These are phyloP conservation scores for Solanum lignicaule DNA, from an alignment of 257 asterid species.

Conservation along the genomic window DNA sequence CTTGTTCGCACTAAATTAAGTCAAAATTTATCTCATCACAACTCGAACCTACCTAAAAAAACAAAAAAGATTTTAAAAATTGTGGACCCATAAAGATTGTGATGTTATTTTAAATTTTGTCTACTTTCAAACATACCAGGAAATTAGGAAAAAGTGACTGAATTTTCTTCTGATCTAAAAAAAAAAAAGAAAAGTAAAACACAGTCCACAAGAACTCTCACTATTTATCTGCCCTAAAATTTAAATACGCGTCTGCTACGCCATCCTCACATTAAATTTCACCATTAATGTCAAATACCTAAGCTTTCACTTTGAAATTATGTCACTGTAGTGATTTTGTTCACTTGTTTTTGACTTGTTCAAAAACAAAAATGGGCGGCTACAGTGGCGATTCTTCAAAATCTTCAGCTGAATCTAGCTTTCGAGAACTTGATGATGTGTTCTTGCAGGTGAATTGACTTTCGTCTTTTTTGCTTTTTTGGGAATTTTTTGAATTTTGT, in stretches of 20 bases:
- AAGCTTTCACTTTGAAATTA: not conserved
- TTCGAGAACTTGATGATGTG: slow-evolving; percentile 74
- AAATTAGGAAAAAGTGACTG: not conserved
- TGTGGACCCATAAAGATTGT: not conserved
- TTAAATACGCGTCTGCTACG: not conserved
- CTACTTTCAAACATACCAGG: not conserved
- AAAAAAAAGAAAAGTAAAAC: not conserved
- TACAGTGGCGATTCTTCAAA: slow-evolving; percentile 27
- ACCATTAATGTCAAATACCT: not conserved
- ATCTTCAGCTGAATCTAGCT: slow-evolving; percentile 55
- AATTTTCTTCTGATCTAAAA: not conserved
- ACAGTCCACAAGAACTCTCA: not conserved
- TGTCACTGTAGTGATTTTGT: not conserved
- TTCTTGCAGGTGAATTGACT: slow-evolving; percentile 57
- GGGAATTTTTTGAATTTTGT: not conserved
- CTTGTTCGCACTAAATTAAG: not conserved
- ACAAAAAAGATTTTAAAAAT: not conserved
- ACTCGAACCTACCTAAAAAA: not conserved
- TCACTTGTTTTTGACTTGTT: not conserved
- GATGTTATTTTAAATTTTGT: not conserved
- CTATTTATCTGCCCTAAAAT: not conserved
- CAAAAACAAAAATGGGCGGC: slow-evolving; percentile 29
- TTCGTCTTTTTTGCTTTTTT: not conserved
- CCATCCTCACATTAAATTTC: not conserved
- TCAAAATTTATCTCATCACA: not conserved